Conservation (phyloP, 352 stramenopile genomes). For the Pythium sukuiense region DNA sequence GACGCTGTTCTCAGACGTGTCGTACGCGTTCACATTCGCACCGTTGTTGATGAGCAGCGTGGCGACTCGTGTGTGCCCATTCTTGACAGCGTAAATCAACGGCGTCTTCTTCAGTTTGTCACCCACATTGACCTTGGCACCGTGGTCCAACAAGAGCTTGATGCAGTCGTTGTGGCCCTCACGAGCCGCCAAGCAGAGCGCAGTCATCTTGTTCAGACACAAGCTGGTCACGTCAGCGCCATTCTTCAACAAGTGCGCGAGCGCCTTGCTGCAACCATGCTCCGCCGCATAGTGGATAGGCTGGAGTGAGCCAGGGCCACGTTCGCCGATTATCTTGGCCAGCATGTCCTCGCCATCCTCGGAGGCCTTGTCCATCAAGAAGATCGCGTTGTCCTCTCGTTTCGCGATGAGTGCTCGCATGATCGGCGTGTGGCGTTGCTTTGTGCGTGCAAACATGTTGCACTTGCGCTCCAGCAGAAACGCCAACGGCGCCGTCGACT, state of each 20-base stretch:
- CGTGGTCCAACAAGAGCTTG: conserved; percentile 45
- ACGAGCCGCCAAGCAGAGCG: conserved; percentile 61
- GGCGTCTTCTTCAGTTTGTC: conserved; percentile 83
- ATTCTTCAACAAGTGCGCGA: conserved; percentile 50
- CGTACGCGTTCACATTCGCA: conserved; percentile 75
- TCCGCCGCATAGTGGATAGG: conserved; percentile 59
- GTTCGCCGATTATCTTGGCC: conserved; percentile 42
- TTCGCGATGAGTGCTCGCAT: conserved; percentile 49
- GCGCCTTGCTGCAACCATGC: conserved; percentile 39
- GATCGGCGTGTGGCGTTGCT: conserved; percentile 59
- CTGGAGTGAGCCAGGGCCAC: conserved; percentile 52
- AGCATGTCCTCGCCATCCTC: conserved; percentile 37
- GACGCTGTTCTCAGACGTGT: conserved; percentile 75
- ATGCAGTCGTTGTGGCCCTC: conserved; percentile 60
- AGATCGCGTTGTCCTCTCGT: conserved; percentile 57
- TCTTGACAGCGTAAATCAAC: conserved; percentile 77
- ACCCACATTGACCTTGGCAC: conserved; percentile 54
- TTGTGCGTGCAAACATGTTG: conserved; percentile 58
- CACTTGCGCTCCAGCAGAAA: conserved; percentile 62
- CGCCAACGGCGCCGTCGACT: conserved; percentile 46
- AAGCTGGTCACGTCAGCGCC: conserved; percentile 59
- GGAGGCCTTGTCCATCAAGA: conserved; percentile 59
- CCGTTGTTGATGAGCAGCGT: conserved; percentile 60
- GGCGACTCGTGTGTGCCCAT: conserved; percentile 56
- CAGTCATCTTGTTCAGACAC: conserved; percentile 48